Base-by-base conservation (phyloP, 331 rosid genomes). In the Rosa hybrid region DNA sequence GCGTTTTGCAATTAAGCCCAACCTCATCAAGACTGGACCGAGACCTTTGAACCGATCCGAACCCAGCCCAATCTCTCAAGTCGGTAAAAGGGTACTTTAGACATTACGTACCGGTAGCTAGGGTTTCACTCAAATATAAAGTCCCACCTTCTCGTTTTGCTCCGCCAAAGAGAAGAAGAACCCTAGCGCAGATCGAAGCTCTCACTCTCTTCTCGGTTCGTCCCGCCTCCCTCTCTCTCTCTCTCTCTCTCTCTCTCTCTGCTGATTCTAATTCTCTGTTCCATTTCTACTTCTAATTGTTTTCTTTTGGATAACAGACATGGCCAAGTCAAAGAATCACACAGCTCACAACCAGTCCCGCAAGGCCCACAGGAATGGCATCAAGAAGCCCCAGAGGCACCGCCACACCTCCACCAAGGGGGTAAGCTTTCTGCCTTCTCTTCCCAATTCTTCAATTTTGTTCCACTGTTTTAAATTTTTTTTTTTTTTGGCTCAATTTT, bases 251-350 rank as follows among this genome's bases (percentile, higher is more conserved):
- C 51, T 11, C 51, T 41, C 12, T 6, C 42, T 20, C 0, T 2
- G 8, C 62, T 53, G 21, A 49, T 17, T 4, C 45, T 0, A 5
- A 67, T 13, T 16, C 4, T 44, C 39, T 3, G 23, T 20, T 71
- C 76, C n/a, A 17, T 50, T 78, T 27, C 42, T 38, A 12, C 10
- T n/a, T 27, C 72, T 77, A 4, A 45, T 59, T 73, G 48, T 34
- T 18, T 27, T 53, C 4, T 50, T 48, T 74, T 68, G 75, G 9
- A 14, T 78, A 41, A 42, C 90, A 93, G 97, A 84, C 53, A 93
- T 93, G 98, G 98, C 98, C 16, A 93, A 93, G 97, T 93, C 98
- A 65, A 94, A 94, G 96, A 96, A 96, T 63, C 98, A 96, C 92
- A 96, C 99, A 0, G 97, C 99, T 30, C 99, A 96, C 97, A 96